These are phyloP conservation scores for Claviceps arundinis DNA, from an alignment of 2,329 filamentous ascomycete species.

Conservation along the genomic window DNA sequence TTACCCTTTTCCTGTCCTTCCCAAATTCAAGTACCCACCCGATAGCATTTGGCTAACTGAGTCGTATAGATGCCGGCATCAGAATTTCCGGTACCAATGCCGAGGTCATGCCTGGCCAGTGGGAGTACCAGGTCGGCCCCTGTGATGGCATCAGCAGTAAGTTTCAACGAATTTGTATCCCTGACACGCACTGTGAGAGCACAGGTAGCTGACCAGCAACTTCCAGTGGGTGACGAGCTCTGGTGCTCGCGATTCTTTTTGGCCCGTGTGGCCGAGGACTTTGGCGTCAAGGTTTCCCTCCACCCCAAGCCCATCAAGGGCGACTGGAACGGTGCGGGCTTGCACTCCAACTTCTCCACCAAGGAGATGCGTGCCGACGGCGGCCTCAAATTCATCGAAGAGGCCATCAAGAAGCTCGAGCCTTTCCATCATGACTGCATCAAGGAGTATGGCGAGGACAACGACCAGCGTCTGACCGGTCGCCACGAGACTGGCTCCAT, in stretches of 20 bases:
- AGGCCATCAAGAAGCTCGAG: slow-evolving; percentile 71
- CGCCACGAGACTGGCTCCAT: slow-evolving; percentile 88
- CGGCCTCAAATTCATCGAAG: slow-evolving; percentile 91
- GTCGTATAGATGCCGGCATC: slow-evolving; percentile 52
- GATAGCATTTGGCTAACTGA: background rate
- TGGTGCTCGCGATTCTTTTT: slow-evolving; percentile 79
- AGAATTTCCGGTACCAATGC: slow-evolving; percentile 98
- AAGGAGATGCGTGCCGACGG: slow-evolving; percentile 79
- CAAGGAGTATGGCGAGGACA: slow-evolving; percentile 89
- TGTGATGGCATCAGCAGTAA: slow-evolving; percentile 72
- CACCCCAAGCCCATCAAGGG: slow-evolving; percentile 91
- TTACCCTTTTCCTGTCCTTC: background rate
- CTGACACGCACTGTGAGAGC: background rate
- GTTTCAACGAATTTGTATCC: slow-evolving; percentile 12
- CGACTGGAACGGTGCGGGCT: slow-evolving; percentile 87
- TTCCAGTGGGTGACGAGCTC: slow-evolving; percentile 82
- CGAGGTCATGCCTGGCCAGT: slow-evolving; percentile 81
- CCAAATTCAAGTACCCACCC: background rate
- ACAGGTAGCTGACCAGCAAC: background rate
- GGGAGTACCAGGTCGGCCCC: slow-evolving; percentile 95
- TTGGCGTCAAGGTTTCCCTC: slow-evolving; percentile 89
- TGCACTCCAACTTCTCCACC: slow-evolving; percentile 90
- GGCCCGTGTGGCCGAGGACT: slow-evolving; percentile 85
- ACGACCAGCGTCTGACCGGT: slow-evolving; percentile 86
- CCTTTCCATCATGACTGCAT: slow-evolving; percentile 72